Percentiles rank a stretch among this genome's conserved stretches.
These are phyloP conservation scores for Suillus americanus DNA, from an alignment of 768 basidiomycete species.

Conservation along the genomic window DNA sequence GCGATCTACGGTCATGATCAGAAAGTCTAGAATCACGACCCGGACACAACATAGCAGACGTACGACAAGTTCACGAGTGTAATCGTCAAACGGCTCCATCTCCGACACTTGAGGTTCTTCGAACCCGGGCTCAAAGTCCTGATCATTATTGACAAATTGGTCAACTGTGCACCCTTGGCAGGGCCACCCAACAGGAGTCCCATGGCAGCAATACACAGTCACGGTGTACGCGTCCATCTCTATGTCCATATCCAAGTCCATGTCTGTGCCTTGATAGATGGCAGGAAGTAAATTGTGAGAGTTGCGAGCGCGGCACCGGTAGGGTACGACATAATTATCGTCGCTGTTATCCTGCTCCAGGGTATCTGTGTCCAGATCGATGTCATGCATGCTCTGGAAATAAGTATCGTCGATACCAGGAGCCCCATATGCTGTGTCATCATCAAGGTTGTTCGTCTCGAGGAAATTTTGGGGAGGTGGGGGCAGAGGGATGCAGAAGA, in stretches of 20 bases:
- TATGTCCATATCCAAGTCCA: neutral
- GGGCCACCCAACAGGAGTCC: neutral
- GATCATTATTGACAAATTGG: neutral
- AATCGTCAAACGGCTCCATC: neutral
- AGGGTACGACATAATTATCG: neutral
- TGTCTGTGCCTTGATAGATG: neutral
- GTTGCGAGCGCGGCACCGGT: neutral
- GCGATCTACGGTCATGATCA: constrained; percentile 28
- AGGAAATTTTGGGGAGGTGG: constrained; percentile 2
- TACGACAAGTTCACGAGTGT: constrained; percentile 2
- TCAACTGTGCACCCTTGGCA: neutral
- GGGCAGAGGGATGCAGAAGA: constrained; percentile 25
- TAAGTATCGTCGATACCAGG: neutral
- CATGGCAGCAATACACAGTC: neutral
- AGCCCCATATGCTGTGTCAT: constrained; percentile 8
- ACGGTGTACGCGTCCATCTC: neutral
- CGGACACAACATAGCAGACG: neutral
- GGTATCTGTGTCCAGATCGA: constrained; percentile 18
- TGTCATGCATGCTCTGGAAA: constrained; percentile 7
- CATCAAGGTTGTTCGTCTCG: neutral
- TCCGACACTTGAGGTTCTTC: neutral
- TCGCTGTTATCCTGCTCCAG: neutral
- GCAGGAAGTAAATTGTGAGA: neutral
- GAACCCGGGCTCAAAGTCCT: neutral
- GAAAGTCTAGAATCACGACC: neutral